Conservation (phyloP, 2,329 filamentous ascomycete genomes). For the Phoma sp. region DNA sequence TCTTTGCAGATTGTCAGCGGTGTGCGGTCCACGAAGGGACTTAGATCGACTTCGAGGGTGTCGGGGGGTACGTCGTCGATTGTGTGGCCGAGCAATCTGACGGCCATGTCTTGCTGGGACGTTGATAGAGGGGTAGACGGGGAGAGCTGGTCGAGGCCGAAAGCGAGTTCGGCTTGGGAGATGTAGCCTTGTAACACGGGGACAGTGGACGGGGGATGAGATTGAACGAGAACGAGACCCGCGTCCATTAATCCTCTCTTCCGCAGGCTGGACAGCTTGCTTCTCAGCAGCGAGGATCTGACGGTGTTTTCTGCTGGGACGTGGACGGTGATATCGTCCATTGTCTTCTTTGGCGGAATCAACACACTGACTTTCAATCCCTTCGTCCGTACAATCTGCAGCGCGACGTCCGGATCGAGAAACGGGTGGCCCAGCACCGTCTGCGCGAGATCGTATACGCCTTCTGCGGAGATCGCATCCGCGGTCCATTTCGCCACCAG, state of each 20-base stretch:
- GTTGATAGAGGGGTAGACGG: slow-evolving; percentile 5
- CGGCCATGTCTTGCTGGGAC: slow-evolving; percentile 32
- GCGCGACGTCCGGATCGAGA: slow-evolving; percentile 60
- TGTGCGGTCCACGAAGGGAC: slow-evolving; percentile 62
- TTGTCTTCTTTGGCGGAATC: slow-evolving; percentile 62
- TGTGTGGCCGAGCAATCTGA: slow-evolving; percentile 51
- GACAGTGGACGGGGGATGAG: slow-evolving; percentile 2
- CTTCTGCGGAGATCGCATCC: slow-evolving; percentile 60
- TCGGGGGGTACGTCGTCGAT: slow-evolving; percentile 31
- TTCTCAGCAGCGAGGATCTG: slow-evolving; percentile 48
- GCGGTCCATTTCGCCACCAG: slow-evolving; percentile 67
- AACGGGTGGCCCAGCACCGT: slow-evolving; percentile 66
- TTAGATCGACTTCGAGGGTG: slow-evolving; percentile 52
- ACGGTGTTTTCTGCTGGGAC: slow-evolving; percentile 57
- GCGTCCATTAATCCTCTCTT: slow-evolving; percentile 64
- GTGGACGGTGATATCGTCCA: slow-evolving; percentile 63
- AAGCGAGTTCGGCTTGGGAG: slow-evolving; percentile 62
- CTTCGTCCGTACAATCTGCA: slow-evolving; percentile 52
- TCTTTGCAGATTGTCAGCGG: slow-evolving; percentile 59
- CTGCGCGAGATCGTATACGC: slow-evolving; percentile 68
- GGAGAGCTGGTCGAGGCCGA: slow-evolving; percentile 53
- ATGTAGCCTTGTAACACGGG: slow-evolving; percentile 63
- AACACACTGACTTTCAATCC: slow-evolving; percentile 55
- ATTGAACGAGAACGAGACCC: slow-evolving; percentile 63
- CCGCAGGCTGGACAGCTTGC: slow-evolving; percentile 58